phyloP scores from a whole-genome alignment of 805 yeast genomes.

The Barnettozyma sp. region DNA sequence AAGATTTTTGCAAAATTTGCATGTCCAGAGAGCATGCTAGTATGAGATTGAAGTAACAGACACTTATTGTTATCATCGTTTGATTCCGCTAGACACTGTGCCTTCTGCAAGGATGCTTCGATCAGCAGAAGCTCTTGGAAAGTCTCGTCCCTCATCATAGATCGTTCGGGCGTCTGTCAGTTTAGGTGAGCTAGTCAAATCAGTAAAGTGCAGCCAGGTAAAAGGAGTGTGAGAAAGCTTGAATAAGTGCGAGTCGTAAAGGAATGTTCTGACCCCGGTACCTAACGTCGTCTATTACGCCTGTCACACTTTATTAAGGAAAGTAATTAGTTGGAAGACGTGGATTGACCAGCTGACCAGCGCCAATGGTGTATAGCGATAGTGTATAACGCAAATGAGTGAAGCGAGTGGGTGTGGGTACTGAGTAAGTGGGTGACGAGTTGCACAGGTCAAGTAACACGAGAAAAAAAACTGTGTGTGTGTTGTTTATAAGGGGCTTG shows the following conservation, averaged over 20 bases:
- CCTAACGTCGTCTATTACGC: too few species aligned
- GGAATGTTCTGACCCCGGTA: slow-evolving; percentile 1
- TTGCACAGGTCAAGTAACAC: too few species aligned
- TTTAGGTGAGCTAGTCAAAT: not conserved
- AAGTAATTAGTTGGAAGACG: not conserved
- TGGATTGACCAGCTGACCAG: too few species aligned
- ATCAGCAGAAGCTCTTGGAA: slow-evolving; percentile 20
- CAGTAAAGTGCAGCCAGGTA: too few species aligned
- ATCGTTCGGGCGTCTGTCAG: not conserved
- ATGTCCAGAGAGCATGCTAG: slow-evolving; percentile 10
- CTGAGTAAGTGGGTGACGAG: too few species aligned
- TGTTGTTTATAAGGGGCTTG: too few species aligned
- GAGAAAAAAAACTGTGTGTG: too few species aligned
- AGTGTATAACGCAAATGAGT: too few species aligned
- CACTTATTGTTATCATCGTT: not conserved
- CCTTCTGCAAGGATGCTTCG: slow-evolving; percentile 11
- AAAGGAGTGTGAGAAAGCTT: slow-evolving; percentile 1
- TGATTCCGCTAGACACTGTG: slow-evolving; percentile 1
- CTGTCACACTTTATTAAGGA: not conserved
- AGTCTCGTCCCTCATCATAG: slow-evolving; percentile 17
- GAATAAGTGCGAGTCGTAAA: slow-evolving; percentile 1
- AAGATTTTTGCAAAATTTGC: slow-evolving; percentile 1
- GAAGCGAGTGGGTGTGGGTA: too few species aligned
- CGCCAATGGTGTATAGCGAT: too few species aligned
- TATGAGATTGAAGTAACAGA: slow-evolving; percentile 9